Conservation (phyloP, 768 basidiomycete species). For the Phaffia australis region DNA sequence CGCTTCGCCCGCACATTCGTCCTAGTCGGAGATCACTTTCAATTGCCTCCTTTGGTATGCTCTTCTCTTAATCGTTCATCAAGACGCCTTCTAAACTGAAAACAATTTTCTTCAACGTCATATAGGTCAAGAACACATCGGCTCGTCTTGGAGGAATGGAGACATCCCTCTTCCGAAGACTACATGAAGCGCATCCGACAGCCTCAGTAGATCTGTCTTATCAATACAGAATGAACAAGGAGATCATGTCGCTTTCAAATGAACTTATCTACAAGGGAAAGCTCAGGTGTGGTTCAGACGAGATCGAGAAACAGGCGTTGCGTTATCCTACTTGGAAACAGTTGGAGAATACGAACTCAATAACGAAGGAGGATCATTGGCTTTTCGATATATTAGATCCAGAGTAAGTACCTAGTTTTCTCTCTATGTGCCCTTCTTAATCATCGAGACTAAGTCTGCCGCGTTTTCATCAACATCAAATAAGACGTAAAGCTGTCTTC, state of each 20-base stretch:
- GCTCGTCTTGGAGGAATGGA: conserved; percentile 82
- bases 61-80: neutral
- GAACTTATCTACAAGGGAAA: conserved; percentile 68
- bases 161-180: conserved; percentile 72
- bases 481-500: conserved; percentile 64
- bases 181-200: conserved; percentile 63
- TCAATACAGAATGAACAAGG: conserved; percentile 94
- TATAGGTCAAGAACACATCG: conserved; percentile 63
- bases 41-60: conserved; percentile 81
- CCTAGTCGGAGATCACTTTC: conserved; percentile 94
- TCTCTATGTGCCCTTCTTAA: neutral
- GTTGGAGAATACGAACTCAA: conserved; percentile 31
- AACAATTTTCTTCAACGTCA: neutral
- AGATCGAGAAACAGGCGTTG: conserved; percentile 54
- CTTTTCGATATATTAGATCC: conserved; percentile 53
- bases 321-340: conserved; percentile 46
- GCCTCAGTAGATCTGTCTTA: conserved; percentile 73
- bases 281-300: conserved; percentile 64
- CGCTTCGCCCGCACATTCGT: conserved; percentile 83
- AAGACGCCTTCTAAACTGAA: neutral
- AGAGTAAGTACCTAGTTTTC: conserved; percentile 43
- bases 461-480: conserved; percentile 39
- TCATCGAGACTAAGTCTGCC: neutral
- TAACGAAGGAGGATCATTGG: conserved; percentile 52
- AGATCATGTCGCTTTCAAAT: conserved; percentile 88